Conservation (phyloP, 129 eudicot genomes). For the Artemisia annua region DNA sequence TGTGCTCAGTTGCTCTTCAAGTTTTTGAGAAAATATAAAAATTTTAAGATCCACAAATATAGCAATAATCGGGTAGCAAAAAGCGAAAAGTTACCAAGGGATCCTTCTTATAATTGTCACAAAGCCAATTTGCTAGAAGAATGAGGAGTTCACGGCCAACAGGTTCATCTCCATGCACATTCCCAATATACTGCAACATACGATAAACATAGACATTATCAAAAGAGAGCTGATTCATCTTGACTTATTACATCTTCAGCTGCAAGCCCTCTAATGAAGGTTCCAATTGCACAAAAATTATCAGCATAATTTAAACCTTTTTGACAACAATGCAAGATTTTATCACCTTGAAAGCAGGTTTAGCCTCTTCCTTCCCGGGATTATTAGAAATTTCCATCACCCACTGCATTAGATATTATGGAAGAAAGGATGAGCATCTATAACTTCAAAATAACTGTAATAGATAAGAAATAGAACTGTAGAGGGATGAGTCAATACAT, state of each 20-base stretch:
- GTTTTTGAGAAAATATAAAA: background rate
- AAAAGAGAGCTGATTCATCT: too few species aligned
- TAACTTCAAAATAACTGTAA: background rate
- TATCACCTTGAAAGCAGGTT: constrained; percentile 94
- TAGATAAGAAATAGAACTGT: background rate
- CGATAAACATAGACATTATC: too few species aligned
- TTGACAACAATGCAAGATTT: background rate
- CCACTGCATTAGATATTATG: constrained; percentile 54
- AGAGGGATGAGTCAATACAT: constrained; percentile 14
- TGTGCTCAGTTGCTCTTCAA: background rate
- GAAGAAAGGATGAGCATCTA: constrained; percentile 15
- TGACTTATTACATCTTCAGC: too few species aligned
- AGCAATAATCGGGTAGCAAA: constrained; percentile 1
- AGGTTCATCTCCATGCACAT: constrained; percentile 99
- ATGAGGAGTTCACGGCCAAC: constrained; percentile 94
- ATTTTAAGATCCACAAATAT: background rate
- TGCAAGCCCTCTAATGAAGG: too few species aligned
- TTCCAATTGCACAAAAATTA: background rate
- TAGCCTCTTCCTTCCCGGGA: constrained; percentile 85
- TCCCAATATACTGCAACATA: constrained; percentile 77
- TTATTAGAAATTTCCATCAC: constrained; percentile 81
- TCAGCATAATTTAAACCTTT: too few species aligned
- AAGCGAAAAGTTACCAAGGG: constrained; percentile 59
- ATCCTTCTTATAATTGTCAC: constrained; percentile 86
- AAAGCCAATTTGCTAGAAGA: constrained; percentile 88